Evolutionary conservation across 371 early-diverging fungal genomes (phyloP).

Genomic region (Entomophthora muscae): DNA sequence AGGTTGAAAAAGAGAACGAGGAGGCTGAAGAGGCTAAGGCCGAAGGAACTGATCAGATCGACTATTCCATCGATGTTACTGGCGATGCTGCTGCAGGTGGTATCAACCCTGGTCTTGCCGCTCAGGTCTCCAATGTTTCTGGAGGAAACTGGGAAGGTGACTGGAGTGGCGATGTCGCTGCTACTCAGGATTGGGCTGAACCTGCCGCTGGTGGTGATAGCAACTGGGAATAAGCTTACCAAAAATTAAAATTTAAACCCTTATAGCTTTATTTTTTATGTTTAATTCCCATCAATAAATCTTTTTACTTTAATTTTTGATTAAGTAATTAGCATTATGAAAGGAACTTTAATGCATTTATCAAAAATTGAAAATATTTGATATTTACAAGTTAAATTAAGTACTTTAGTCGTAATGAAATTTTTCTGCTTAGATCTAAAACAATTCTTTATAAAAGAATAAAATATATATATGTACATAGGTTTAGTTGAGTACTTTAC

Average conservation of each 20-base stretch:
- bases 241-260: not conserved
- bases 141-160: slow-evolving; percentile 18
- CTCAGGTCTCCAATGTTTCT: slow-evolving; percentile 9
- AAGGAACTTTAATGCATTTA: no score
- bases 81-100: slow-evolving; percentile 13
- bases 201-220: slow-evolving; percentile 19
- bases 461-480: no score
- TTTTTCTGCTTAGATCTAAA: no score
- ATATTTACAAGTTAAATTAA: no score
- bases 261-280: no score
- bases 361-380: no score
- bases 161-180: slow-evolving; percentile 27
- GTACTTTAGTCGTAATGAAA: no score
- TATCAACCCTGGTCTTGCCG: slow-evolving; percentile 11
- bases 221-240: slow-evolving; percentile 4
- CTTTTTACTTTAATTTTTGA: no score
- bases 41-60: slow-evolving; percentile 16
- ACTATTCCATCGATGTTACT: slow-evolving; percentile 14
- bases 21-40: slow-evolving; percentile 14
- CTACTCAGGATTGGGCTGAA: slow-evolving; percentile 34
- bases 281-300: no score
- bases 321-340: no score
- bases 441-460: no score
- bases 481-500: no score
- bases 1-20: slow-evolving; percentile 73